Conservation (phyloP, 805 yeast genomes). For the Jamesozyma spencerorum region DNA sequence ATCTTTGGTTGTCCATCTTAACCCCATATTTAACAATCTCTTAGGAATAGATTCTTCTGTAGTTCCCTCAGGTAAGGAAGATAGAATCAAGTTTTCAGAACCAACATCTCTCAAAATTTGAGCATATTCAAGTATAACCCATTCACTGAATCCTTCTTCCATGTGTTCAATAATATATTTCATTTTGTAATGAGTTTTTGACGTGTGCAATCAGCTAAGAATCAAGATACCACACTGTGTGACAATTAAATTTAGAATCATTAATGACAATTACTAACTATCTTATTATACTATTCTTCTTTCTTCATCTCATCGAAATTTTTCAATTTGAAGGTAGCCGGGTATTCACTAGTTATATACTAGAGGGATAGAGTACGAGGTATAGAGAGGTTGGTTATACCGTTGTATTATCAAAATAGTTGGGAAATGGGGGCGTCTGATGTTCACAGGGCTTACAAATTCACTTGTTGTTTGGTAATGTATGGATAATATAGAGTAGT, state of each 20-base stretch:
- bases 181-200: too few species aligned
- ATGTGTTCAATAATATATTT: slow-evolving; percentile 93
- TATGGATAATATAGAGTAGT: too few species aligned
- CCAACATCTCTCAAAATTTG: slow-evolving; percentile 83
- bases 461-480: too few species aligned
- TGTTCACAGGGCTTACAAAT: too few species aligned
- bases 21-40: slow-evolving; percentile 47
- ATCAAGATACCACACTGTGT: too few species aligned
- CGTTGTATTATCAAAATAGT: too few species aligned
- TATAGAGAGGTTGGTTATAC: too few species aligned
- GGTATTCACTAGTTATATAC: too few species aligned
- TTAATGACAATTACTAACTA: not conserved
- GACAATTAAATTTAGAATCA: not conserved
- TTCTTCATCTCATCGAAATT: not conserved
- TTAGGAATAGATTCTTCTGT: slow-evolving; percentile 56
- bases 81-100: slow-evolving; percentile 56
- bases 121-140: slow-evolving; percentile 85
- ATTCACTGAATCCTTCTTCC: slow-evolving; percentile 94
- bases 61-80: slow-evolving; percentile 64
- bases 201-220: not conserved
- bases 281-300: not conserved
- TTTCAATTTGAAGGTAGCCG: not conserved
- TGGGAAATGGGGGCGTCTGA: too few species aligned
- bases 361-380: too few species aligned
- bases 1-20: slow-evolving; percentile 78